These are phyloP conservation scores for Intubia oerlemansii DNA, from an alignment of 2,329 filamentous ascomycete genomes.

Conservation along the genomic window DNA sequence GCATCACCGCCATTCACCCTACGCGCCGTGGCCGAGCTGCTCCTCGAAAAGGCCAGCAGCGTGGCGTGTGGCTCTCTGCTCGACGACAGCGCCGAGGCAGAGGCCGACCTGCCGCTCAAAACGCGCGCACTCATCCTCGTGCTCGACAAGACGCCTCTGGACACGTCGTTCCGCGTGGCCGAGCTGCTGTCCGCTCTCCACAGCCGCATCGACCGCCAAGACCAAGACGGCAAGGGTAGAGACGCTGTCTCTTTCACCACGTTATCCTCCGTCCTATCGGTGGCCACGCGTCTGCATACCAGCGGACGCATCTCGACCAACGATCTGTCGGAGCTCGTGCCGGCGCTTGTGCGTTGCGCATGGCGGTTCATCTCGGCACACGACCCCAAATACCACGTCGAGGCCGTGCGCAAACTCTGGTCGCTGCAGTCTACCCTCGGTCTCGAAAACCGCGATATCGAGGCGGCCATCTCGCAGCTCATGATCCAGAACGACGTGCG, in stretches of 20 bases:
- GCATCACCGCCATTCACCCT: conserved; percentile 36
- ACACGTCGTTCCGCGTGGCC: conserved; percentile 23
- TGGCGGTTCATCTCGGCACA: conserved; percentile 70
- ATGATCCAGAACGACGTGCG: conserved; percentile 34
- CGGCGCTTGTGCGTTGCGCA: conserved; percentile 45
- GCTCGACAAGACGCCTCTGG: conserved; percentile 27
- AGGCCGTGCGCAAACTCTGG: conserved; percentile 73
- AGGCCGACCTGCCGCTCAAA: conserved; percentile 32
- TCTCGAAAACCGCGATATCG: conserved; percentile 47
- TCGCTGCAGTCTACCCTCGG: conserved; percentile 57
- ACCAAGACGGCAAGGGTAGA: too few species aligned
- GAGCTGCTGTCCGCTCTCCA: conserved; percentile 29
- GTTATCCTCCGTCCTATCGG: conserved; percentile 36
- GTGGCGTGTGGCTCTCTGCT: conserved; percentile 26
- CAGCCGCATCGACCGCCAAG: conserved; percentile 18
- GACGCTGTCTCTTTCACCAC: conserved; percentile 24
- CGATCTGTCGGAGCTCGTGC: conserved; percentile 41
- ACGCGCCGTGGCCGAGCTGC: conserved; percentile 33
- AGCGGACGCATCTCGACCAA: conserved; percentile 26
- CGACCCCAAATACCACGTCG: conserved; percentile 83
- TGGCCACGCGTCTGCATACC: conserved; percentile 33
- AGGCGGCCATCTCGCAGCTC: conserved; percentile 52
- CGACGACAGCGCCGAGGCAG: conserved; percentile 16
- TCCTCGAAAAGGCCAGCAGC: conserved; percentile 36
- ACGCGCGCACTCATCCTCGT: conserved; percentile 37